Evolutionary conservation across 2,329 filamentous ascomycete genomes (phyloP).

Genomic region (Paecilomyces niveus): DNA sequence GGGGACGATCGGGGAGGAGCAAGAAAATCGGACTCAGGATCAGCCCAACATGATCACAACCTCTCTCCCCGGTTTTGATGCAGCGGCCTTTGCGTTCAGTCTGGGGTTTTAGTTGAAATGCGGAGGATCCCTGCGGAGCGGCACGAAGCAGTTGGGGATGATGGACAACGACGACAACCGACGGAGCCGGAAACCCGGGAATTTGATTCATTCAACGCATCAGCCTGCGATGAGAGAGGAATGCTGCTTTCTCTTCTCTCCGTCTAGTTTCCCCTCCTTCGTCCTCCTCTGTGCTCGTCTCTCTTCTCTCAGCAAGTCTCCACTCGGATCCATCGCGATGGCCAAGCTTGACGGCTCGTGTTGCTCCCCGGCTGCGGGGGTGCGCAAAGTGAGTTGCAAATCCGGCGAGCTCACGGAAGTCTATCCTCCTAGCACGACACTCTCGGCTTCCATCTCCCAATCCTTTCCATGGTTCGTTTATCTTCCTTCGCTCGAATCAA

Average conservation of each 20-base stretch:
- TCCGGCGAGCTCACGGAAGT: neutral
- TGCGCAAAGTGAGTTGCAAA: neutral
- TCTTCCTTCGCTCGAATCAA: neutral
- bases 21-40: conserved; percentile 4
- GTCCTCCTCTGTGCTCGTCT: neutral
- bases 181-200: no score
- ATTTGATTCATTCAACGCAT: no score
- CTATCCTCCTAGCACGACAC: no score
- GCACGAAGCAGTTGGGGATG: neutral
- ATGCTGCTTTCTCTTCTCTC: neutral
- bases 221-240: neutral
- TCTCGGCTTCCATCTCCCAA: neutral
- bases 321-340: neutral
- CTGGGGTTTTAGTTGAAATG: no score
- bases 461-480: neutral
- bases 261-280: neutral
- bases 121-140: neutral
- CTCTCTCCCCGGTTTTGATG: neutral
- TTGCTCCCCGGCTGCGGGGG: neutral
- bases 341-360: neutral
- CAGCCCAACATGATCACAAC: neutral
- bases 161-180: no score
- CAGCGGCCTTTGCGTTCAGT: no score
- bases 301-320: neutral
- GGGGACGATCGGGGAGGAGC: neutral